phyloP scores from a whole-genome alignment of 192 early-diverging fungal genomes.

The Martensiomyces pterosporus region DNA sequence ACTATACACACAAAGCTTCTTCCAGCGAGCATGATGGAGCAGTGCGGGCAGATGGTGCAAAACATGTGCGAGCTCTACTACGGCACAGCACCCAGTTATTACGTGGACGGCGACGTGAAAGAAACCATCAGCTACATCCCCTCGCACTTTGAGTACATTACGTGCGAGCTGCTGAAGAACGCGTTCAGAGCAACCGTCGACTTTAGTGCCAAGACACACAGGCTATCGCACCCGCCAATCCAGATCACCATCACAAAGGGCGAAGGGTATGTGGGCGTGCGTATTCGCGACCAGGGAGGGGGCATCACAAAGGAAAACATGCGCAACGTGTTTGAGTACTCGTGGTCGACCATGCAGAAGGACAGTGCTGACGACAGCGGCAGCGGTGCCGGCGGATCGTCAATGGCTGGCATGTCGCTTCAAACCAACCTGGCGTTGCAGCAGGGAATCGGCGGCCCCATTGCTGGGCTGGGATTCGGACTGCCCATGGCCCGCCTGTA shows the following conservation, averaged over 20 bases:
- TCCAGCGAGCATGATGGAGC: slow-evolving; percentile 63
- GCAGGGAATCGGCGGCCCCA: slow-evolving; percentile 86
- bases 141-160: slow-evolving; percentile 92
- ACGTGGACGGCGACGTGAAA: slow-evolving; percentile 54
- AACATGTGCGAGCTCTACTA: slow-evolving; percentile 93
- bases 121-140: slow-evolving; percentile 68
- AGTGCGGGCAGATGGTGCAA: slow-evolving; percentile 67
- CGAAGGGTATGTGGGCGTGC: slow-evolving; percentile 71
- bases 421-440: slow-evolving; percentile 80
- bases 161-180: slow-evolving; percentile 89
- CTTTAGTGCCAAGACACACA: slow-evolving; percentile 46
- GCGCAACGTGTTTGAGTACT: slow-evolving; percentile 85
- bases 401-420: slow-evolving; percentile 55
- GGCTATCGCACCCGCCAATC: slow-evolving; percentile 64
- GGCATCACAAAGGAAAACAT: slow-evolving; percentile 78
- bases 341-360: slow-evolving; percentile 81
- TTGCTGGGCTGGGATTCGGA: slow-evolving; percentile 76
- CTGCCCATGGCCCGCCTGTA: slow-evolving; percentile 85
- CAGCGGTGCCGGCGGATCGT: background rate
- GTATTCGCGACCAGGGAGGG: slow-evolving; percentile 89
- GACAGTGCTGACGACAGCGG: slow-evolving; percentile 55
- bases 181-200: slow-evolving; percentile 84
- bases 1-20: slow-evolving; percentile 75
- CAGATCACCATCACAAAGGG: slow-evolving; percentile 81
- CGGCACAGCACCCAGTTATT: slow-evolving; percentile 68